A percentile compares a stretch with the other conserved stretches of the same genome.
Conservation (phyloP, 257 asterid genomes). For the Osmanthus fragrans region DNA sequence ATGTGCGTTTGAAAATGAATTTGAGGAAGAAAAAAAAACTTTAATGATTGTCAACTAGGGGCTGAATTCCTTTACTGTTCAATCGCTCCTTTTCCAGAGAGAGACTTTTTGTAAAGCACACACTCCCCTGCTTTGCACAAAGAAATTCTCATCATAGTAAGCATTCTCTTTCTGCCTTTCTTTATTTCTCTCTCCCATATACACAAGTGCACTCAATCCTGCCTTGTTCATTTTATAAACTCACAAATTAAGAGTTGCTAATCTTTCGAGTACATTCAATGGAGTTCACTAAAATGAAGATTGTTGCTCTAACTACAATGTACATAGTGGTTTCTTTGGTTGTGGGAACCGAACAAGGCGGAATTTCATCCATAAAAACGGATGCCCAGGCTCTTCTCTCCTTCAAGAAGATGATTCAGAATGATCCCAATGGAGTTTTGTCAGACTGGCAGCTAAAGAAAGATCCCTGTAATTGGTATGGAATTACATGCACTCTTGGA, state of each 20-base stretch:
- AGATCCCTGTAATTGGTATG: slow-evolving; percentile 72
- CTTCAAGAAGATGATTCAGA: slow-evolving; percentile 74
- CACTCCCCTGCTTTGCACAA: slow-evolving; percentile 47
- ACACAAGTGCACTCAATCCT: slow-evolving; percentile 22
- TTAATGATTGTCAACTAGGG: too few species aligned
- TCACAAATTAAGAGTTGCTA: not conserved
- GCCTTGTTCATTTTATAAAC: not conserved
- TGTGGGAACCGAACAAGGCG: slow-evolving; percentile 20
- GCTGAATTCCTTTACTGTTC: slow-evolving; percentile 6
- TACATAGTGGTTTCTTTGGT: slow-evolving; percentile 12
- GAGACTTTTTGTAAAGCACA: slow-evolving; percentile 63
- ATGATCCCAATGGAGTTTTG: slow-evolving; percentile 58
- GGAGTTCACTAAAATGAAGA: slow-evolving; percentile 35
- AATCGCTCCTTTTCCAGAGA: slow-evolving; percentile 59
- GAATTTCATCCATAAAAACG: slow-evolving; percentile 40
- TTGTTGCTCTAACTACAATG: slow-evolving; percentile 22
- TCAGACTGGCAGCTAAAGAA: slow-evolving; percentile 58
- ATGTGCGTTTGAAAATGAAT: too few species aligned
- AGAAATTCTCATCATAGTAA: slow-evolving; percentile 50
- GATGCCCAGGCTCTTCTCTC: slow-evolving; percentile 66
- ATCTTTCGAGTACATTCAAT: slow-evolving; percentile 26
- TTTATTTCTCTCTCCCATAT: slow-evolving; percentile 21
- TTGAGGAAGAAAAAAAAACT: too few species aligned
- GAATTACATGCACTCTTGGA: slow-evolving; percentile 64
- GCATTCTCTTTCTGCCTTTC: slow-evolving; percentile 37